Percentiles rank a stretch among this genome's conserved stretches.
phyloP scores from a whole-genome alignment of 306 rosid genomes.

The Comarum palustre region DNA sequence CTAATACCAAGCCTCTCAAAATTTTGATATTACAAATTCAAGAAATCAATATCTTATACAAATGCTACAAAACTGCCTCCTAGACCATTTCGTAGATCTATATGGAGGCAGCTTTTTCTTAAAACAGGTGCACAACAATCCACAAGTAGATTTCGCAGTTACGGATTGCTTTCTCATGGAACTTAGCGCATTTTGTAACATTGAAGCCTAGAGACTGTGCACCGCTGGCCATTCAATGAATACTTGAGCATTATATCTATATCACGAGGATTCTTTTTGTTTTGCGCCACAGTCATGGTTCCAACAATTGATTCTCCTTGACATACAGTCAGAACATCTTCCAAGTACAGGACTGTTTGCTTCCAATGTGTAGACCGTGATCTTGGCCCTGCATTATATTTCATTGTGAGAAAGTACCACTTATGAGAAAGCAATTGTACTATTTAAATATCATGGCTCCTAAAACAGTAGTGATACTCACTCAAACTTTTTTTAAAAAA shows the following conservation, averaged over 20 bases:
- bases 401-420: slow-evolving; percentile 13
- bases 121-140: background rate
- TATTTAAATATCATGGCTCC: background rate
- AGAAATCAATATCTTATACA: slow-evolving; percentile 28
- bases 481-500: too few species aligned
- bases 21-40: slow-evolving; percentile 16
- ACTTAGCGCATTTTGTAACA: slow-evolving; percentile 79
- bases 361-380: slow-evolving; percentile 92
- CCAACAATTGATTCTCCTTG: slow-evolving; percentile 81
- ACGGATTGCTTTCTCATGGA: background rate
- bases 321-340: slow-evolving; percentile 82
- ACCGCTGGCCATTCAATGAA: slow-evolving; percentile 66
- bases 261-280: slow-evolving; percentile 82
- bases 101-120: slow-evolving; percentile 18
- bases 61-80: slow-evolving; percentile 14
- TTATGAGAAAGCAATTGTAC: background rate
- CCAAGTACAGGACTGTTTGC: slow-evolving; percentile 91
- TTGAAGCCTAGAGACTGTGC: slow-evolving; percentile 60
- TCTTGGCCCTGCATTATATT: slow-evolving; percentile 65
- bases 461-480: background rate
- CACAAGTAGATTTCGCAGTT: background rate
- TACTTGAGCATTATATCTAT: slow-evolving; percentile 82
- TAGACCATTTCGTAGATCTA: background rate
- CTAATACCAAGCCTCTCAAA: slow-evolving; percentile 38
- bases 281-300: slow-evolving; percentile 73